A percentile compares a stretch with the other conserved stretches of the same genome.
phyloP scores from a whole-genome alignment of 805 yeast genomes.

The Metschnikowia anglica region DNA sequence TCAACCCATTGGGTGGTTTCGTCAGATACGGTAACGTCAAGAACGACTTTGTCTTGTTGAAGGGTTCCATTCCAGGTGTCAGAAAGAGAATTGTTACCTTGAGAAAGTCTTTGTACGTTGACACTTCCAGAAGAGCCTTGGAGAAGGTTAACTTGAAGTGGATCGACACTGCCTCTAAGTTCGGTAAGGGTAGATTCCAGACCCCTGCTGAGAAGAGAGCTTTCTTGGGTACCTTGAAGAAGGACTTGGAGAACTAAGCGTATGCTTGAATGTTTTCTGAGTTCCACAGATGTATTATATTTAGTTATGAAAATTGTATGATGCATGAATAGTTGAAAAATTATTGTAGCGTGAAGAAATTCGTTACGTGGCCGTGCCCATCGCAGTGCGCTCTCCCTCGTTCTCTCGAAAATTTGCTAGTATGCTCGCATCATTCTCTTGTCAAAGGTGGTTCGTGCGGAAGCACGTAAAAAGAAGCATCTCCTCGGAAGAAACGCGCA shows the following conservation, averaged over 20 bases:
- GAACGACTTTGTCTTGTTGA: slow-evolving; percentile 95
- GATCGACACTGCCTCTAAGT: slow-evolving; percentile 99
- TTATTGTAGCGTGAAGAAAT: background rate
- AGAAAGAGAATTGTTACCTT: slow-evolving; percentile 99
- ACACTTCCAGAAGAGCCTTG: slow-evolving; percentile 95
- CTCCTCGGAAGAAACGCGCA: background rate
- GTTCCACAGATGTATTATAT: slow-evolving; percentile 6
- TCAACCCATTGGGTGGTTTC: slow-evolving; percentile 99
- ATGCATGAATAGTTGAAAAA: slow-evolving; percentile 5
- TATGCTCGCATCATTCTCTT: too few species aligned
- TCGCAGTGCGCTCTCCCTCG: too few species aligned
- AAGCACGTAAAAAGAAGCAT: too few species aligned
- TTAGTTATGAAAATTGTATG: slow-evolving; percentile 19
- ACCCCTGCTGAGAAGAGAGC: slow-evolving; percentile 99
- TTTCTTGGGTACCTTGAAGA: slow-evolving; percentile 99
- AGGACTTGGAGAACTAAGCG: slow-evolving; percentile 65
- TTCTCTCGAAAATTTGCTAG: too few species aligned
- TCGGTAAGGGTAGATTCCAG: slow-evolving; percentile 99
- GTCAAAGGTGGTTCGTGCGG: too few species aligned
- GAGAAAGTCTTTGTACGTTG: slow-evolving; percentile 97
- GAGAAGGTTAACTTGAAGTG: slow-evolving; percentile 97
- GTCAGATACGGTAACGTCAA: slow-evolving; percentile 98
- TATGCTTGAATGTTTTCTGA: background rate
- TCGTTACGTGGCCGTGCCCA: background rate
- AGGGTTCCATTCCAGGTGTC: slow-evolving; percentile 99